Conservation (phyloP, 2,329 filamentous ascomycete genomes). For the Trichophyton schoenleinii region DNA sequence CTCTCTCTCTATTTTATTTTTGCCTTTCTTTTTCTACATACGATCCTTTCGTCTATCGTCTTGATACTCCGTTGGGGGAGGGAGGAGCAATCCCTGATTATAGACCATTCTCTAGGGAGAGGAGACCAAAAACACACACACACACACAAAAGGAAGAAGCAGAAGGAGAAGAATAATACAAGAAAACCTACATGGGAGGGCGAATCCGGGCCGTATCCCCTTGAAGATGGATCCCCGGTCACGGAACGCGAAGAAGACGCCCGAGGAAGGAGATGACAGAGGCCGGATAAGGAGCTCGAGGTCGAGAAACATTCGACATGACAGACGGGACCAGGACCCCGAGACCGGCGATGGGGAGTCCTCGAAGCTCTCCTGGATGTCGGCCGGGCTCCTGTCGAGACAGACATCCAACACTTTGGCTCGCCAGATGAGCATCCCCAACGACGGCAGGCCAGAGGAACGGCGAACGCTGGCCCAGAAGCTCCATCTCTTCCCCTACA, state of each 20-base stretch:
- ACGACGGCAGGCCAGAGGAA: conserved; percentile 12
- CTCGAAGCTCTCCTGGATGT: conserved; percentile 9
- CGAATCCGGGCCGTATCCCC: background rate
- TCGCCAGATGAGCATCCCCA: conserved; percentile 11
- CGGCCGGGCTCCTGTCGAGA: conserved; percentile 9
- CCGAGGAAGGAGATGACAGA: conserved; percentile 12
- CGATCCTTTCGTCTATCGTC: background rate
- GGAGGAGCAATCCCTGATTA: background rate
- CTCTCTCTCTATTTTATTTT: background rate
- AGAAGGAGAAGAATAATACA: background rate
- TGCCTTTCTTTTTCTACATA: background rate
- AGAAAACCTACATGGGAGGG: background rate
- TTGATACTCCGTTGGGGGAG: background rate
- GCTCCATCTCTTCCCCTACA: conserved; percentile 12
- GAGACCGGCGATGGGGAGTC: conserved; percentile 1
- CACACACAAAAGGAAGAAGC: background rate
- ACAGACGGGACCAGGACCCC: background rate
- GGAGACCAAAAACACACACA: no score
- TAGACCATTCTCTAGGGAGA: background rate
- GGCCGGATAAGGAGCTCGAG: background rate
- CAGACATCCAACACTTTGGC: conserved; percentile 9
- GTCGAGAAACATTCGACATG: background rate
- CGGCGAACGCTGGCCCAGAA: conserved; percentile 12
- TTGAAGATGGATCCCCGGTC: conserved; percentile 9
- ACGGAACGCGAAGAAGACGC: conserved; percentile 1